Percentiles rank a stretch among this genome's conserved stretches.
phyloP scores from a whole-genome alignment of 768 basidiomycete genomes.

The Rhodotorula paludigena region DNA sequence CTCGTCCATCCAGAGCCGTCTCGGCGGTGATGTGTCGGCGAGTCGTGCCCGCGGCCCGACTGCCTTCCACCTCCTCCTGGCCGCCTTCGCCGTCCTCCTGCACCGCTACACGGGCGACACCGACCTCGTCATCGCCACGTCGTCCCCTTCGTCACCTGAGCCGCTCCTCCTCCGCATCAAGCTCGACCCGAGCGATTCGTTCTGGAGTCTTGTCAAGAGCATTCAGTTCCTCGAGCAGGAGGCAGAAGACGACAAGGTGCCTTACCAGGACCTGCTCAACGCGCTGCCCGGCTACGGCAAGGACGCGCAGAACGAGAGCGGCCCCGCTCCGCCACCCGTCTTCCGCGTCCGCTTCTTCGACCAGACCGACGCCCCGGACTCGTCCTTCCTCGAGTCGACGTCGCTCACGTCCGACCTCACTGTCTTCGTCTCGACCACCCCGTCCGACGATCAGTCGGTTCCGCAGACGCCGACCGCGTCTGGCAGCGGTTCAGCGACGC shows the following conservation, averaged over 20 bases:
- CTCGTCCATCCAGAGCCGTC: slow-evolving; percentile 9
- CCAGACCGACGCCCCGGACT: slow-evolving; percentile 70
- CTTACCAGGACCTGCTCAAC: slow-evolving; percentile 69
- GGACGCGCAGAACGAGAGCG: slow-evolving; percentile 46
- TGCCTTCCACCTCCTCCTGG: slow-evolving; percentile 81
- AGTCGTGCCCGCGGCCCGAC: slow-evolving; percentile 51
- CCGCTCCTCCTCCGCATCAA: slow-evolving; percentile 79
- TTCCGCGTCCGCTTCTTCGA: slow-evolving; percentile 98
- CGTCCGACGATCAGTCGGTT: slow-evolving; percentile 45
- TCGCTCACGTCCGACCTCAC: slow-evolving; percentile 87
- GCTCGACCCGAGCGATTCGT: slow-evolving; percentile 77
- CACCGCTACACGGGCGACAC: slow-evolving; percentile 95
- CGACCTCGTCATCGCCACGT: slow-evolving; percentile 84
- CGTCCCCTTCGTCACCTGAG: slow-evolving; percentile 64
- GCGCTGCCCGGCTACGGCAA: slow-evolving; percentile 53
- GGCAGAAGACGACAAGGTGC: slow-evolving; percentile 72
- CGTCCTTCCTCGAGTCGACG: slow-evolving; percentile 68
- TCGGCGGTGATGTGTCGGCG: background rate
- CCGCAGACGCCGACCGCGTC: slow-evolving; percentile 47
- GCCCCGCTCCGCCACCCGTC: slow-evolving; percentile 60
- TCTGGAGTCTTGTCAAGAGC: slow-evolving; percentile 78
- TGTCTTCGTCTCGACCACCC: slow-evolving; percentile 68
- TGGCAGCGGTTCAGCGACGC: slow-evolving; percentile 11
- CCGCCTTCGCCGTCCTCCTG: slow-evolving; percentile 84
- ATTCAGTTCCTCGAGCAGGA: slow-evolving; percentile 78